Evolutionary conservation across 805 yeast species (phyloP), one percentile per base, ranked within the genome.

Genomic region (Zygosaccharomyces kombuchaensis): DNA sequence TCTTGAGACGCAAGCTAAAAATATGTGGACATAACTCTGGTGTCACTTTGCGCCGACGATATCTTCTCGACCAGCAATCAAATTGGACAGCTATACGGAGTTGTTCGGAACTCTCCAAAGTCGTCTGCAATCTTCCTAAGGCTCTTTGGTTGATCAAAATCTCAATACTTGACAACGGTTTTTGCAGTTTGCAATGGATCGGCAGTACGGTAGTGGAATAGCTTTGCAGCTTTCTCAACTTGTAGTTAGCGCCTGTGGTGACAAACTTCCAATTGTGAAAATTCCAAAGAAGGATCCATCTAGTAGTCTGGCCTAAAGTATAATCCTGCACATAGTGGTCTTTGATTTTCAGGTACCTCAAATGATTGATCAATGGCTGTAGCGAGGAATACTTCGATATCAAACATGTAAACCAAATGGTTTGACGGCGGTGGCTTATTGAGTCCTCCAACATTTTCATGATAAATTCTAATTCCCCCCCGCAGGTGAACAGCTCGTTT

Each of bases 221-320:
- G 38, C 13, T 40, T 27, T 32, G 25, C 23, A 29, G 12, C n/a
- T 17, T 19, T 16, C 23, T 21, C 25, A 29, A 19, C 6, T 40
- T 27, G 6, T 36, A n/a, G 9, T 32, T 25, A 23, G 14, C 16
- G 6, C 29, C 9, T 6, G 22, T 17, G 29, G 30, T 25, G 34
- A 6, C 47, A 40, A 44, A 10, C 31, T 48, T 34, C 9, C 34
- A 31, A 6, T 40, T 29, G 7, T 27, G 39, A 17, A 61, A 67
- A 3, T 66, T 59, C 75, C 75, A 71, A 23, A 57, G 70, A 5
- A 69, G 44, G 2, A 66, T 54, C 75, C 75, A 71, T 32, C 75
- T 44, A 16, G 56, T 50, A 1, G 75, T 51, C 8, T 27, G 14
- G 23, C 67, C 62, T 36, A 60, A 60, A 12, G 45, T 48, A 23